Evolutionary conservation across 2,329 filamentous ascomycete species (phyloP), one percentile per base, ranked within the genome.

Genomic region (Monosporascus cannonballus): DNA sequence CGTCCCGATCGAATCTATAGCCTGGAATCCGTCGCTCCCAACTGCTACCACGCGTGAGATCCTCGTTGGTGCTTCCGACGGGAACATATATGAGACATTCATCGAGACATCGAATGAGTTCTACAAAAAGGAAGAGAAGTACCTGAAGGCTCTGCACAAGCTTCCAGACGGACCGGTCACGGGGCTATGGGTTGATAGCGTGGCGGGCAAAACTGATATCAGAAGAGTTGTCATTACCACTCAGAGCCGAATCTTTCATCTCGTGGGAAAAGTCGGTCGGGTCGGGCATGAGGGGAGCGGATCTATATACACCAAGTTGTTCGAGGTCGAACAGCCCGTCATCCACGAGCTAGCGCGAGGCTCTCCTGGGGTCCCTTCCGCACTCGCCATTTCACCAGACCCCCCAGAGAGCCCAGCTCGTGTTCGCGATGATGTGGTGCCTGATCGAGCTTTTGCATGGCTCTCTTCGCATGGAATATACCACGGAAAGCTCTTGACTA

Each of bases 21-120:
- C 93, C 37, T 99, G 94, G 94, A 96, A 95, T 64, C 91, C 94
- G 1, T 91, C 90, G 3, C 77, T 93, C 47, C 94, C 94, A 4
- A 97, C 93, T 8, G 90, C 92, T 3, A 96, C 91, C 2, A 99
- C 94, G 3, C 81, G 94, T 53, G 94, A 99, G 75, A 97, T 99
- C 38, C 75, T 99, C 8, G 73, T 99, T 34, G 94, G 94, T 36
- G 87, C 91, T 9, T 84, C 89, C n/a, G 94, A 97, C 71, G 94
- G 94, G 25, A 94, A 90, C 69, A 83, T 99, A 34, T 97, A 96
- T 71, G 94, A 99, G 71, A 87, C 87, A 18, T 97, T 90, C 64
- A 93, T 99, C 65, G 94, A 99, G 70, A 91, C 91, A 3, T 89
- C 90, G 15, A 91, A 87, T 48, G 94, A 97, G 68, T 96, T 96